These are phyloP conservation scores for Beta vulgaris DNA, from an alignment of 148 eudicot species.

Conservation along the genomic window DNA sequence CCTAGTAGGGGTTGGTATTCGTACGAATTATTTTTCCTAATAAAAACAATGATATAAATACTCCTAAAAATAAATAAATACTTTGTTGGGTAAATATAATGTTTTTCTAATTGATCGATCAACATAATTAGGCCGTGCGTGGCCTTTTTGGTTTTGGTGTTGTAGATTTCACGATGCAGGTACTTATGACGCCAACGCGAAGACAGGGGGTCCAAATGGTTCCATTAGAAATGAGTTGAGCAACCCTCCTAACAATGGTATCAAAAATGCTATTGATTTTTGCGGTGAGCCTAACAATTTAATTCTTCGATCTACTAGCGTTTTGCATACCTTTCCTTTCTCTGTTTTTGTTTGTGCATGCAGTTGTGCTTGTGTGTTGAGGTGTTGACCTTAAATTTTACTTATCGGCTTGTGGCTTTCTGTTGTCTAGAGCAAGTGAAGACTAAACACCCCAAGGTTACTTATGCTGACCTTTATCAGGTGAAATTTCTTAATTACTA, in stretches of 20 bases:
- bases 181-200: slow-evolving; percentile 62
- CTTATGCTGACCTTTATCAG: slow-evolving; percentile 93
- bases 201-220: slow-evolving; percentile 86
- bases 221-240: slow-evolving; percentile 59
- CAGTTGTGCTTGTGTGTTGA: too few relatives aligned
- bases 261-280: slow-evolving; percentile 64
- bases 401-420: not conserved
- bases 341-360: not conserved
- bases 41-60: too few relatives aligned
- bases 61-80: too few relatives aligned
- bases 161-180: slow-evolving; percentile 96
- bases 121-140: not conserved
- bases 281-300: slow-evolving; percentile 42
- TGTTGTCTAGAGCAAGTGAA: slow-evolving; percentile 62
- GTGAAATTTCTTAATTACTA: slow-evolving; percentile 23
- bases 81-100: too few relatives aligned
- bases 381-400: not conserved
- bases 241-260: slow-evolving; percentile 57
- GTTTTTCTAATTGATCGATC: not conserved
- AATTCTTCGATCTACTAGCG: not conserved
- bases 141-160: not conserved
- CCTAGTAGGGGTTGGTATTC: too few relatives aligned
- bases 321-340: too few relatives aligned
- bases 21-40: too few relatives aligned
- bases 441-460: slow-evolving; percentile 52